Conservation (phyloP, 768 basidiomycete species). For the Psilocybe tampanensis region DNA sequence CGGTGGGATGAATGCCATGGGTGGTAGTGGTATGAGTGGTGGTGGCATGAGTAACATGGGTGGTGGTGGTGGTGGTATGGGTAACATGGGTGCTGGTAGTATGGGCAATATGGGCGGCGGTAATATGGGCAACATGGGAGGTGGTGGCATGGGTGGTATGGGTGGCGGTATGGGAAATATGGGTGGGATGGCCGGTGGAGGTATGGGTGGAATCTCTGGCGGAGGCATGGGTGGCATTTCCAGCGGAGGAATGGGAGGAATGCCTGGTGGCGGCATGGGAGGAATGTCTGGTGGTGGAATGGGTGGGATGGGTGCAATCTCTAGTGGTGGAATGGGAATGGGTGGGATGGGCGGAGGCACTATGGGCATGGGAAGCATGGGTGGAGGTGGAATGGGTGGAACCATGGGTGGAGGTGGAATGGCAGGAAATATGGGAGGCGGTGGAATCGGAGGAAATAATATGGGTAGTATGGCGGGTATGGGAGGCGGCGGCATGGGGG, state of each 20-base stretch:
- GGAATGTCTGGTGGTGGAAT: not conserved
- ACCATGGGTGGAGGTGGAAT: constrained; percentile 5
- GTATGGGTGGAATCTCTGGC: constrained; percentile 1
- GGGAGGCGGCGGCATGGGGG: constrained; percentile 1
- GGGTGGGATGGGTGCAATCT: not conserved
- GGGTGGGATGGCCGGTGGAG: constrained; percentile 4
- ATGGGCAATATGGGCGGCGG: constrained; percentile 11
- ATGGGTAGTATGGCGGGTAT: not conserved
- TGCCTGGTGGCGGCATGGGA: not conserved
- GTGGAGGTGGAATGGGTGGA: not conserved
- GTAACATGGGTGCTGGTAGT: not conserved
- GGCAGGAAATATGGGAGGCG: not conserved
- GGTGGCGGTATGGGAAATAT: constrained; percentile 14
- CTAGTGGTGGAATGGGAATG: not conserved
- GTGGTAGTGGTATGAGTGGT: constrained; percentile 13
- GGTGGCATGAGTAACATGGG: constrained; percentile 14
- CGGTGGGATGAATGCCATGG: constrained; percentile 12
- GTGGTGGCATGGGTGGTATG: constrained; percentile 16
- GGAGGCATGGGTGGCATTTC: constrained; percentile 5
- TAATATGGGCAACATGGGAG: constrained; percentile 13
- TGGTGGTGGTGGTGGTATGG: constrained; percentile 5
- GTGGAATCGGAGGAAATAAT: not conserved
- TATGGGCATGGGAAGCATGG: not conserved
- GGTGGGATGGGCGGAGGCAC: not conserved
- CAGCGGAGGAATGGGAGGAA: constrained; percentile 4